These are phyloP conservation scores for Hypoxylon intermedium DNA, from an alignment of 495 filamentous ascomycete genomes.

Conservation along the genomic window DNA sequence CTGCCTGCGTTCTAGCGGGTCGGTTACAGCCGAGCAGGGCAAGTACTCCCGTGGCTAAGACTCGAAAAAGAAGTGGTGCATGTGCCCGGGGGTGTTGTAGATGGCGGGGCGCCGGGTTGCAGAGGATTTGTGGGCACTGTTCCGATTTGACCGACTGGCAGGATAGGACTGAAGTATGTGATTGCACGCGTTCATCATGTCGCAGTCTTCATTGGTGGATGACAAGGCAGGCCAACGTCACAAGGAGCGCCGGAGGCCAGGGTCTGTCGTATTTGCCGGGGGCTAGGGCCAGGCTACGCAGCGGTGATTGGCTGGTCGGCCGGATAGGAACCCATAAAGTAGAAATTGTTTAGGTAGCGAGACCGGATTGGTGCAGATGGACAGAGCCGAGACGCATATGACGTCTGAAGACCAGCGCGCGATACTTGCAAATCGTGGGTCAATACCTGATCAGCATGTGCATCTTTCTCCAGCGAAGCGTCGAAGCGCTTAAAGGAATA, in stretches of 20 bases:
- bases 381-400: constrained; percentile 31
- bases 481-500: background rate
- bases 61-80: background rate
- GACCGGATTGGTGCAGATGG: constrained; percentile 21
- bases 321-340: background rate
- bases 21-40: constrained; percentile 2
- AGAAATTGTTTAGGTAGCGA: constrained; percentile 17
- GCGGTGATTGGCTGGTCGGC: constrained; percentile 22
- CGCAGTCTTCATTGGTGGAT: constrained; percentile 23
- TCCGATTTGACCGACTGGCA: constrained; percentile 12
- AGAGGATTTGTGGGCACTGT: background rate
- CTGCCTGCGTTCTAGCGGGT: constrained; percentile 1
- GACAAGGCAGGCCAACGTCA: constrained; percentile 32
- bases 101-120: background rate
- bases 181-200: constrained; percentile 14
- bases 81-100: too few species aligned
- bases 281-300: constrained; percentile 12
- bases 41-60: constrained; percentile 18
- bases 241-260: constrained; percentile 16
- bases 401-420: constrained; percentile 22
- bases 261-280: constrained; percentile 35
- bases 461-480: background rate
- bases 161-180: constrained; percentile 10
- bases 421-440: constrained; percentile 3
- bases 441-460: background rate